Conservation (phyloP, 78 protist species). For the slime mould (Dictyostelium discoideum) region DNA sequence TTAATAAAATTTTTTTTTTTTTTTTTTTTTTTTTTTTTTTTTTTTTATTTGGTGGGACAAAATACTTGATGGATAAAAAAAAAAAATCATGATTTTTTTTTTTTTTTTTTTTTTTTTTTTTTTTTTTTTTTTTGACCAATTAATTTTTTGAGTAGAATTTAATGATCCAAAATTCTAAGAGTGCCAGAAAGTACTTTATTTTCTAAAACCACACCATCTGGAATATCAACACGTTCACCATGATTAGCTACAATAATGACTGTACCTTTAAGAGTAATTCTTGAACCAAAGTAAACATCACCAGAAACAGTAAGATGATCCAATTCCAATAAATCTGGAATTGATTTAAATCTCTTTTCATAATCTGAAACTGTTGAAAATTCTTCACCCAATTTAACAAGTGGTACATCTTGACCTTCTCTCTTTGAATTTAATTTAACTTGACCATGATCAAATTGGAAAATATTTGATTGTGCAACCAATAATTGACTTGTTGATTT, state of each 20-base stretch:
- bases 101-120: not conserved
- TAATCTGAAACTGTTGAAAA: slow-evolving; percentile 74
- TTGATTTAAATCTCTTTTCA: slow-evolving; percentile 78
- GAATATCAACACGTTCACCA: slow-evolving; percentile 90
- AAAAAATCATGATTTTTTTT: not conserved
- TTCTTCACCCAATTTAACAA: slow-evolving; percentile 92
- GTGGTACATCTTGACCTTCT: slow-evolving; percentile 80
- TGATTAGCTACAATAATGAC: slow-evolving; percentile 93
- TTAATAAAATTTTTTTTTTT: too few species aligned
- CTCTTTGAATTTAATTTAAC: slow-evolving; percentile 58
- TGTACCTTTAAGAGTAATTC: slow-evolving; percentile 88
- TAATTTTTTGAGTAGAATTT: not conserved
- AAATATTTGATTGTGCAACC: slow-evolving; percentile 92
- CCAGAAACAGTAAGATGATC: slow-evolving; percentile 95
- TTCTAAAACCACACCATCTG: slow-evolving; percentile 91
- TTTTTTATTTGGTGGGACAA: not conserved
- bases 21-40: not conserved
- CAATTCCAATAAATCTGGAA: slow-evolving; percentile 93
- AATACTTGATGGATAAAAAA: not conserved
- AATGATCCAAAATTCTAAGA: slow-evolving; percentile 88
- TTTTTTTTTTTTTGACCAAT: not conserved
- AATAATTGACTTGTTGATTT: slow-evolving; percentile 93
- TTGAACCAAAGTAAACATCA: slow-evolving; percentile 92
- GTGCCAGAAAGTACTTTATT: slow-evolving; percentile 92
- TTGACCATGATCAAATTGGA: slow-evolving; percentile 81